Evolutionary conservation across 2,329 filamentous ascomycete genomes (phyloP).

Genomic region (Penicillium glabrum): DNA sequence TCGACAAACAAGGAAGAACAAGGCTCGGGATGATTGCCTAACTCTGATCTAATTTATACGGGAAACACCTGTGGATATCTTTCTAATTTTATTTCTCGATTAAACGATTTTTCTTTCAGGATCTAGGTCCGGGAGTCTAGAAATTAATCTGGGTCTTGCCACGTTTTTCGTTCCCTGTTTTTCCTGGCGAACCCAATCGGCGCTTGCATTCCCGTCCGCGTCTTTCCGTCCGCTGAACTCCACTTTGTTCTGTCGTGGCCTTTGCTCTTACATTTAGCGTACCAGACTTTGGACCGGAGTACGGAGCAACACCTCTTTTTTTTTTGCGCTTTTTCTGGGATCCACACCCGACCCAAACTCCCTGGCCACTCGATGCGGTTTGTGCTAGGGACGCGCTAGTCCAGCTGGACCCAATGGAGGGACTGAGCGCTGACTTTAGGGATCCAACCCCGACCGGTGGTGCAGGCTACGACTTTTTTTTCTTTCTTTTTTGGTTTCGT

Average conservation of each 20-base stretch:
- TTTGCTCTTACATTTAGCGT: background rate
- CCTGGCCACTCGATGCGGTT: conserved; percentile 25
- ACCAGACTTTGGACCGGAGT: background rate
- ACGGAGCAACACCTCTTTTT: background rate
- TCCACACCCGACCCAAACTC: conserved; percentile 19
- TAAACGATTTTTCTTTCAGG: background rate
- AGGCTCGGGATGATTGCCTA: background rate
- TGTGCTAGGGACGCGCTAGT: conserved; percentile 22
- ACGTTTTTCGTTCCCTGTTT: background rate
- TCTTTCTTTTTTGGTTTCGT: background rate
- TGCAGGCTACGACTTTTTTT: conserved; percentile 14
- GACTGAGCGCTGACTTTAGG: conserved; percentile 23
- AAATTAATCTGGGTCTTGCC: background rate
- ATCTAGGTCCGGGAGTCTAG: background rate
- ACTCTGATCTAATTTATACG: background rate
- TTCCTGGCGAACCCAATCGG: conserved; percentile 1
- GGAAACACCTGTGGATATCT: background rate
- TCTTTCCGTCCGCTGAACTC: conserved; percentile 4
- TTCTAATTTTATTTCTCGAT: background rate
- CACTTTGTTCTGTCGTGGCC: background rate
- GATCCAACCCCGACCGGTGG: conserved; percentile 9
- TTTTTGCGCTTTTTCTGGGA: background rate
- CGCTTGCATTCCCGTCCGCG: conserved; percentile 4
- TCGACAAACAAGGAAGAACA: conserved; percentile 14
- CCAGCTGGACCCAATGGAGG: conserved; percentile 16